Evolutionary conservation across 257 asterid species (phyloP).

Genomic region (Jasminum sambac): DNA sequence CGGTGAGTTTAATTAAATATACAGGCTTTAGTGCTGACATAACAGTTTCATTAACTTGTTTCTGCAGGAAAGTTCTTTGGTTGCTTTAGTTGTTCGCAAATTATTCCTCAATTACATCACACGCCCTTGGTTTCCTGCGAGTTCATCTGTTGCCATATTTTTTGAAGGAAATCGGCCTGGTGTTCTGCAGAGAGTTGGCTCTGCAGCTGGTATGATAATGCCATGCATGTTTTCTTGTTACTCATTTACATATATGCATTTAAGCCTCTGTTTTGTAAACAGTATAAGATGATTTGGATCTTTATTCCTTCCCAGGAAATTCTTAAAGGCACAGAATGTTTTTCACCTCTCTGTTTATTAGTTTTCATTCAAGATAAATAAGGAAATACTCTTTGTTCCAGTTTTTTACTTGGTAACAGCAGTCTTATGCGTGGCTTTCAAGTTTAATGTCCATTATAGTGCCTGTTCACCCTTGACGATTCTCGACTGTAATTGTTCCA

Average conservation of each 20-base stretch:
- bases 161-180: constrained; percentile 75
- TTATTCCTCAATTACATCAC: constrained; percentile 74
- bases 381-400: background rate
- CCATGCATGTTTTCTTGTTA: constrained; percentile 7
- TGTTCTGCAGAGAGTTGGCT: constrained; percentile 84
- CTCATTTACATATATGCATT: constrained; percentile 13
- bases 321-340: constrained; percentile 11
- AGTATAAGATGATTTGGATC: background rate
- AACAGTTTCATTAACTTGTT: constrained; percentile 22
- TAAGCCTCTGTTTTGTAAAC: background rate
- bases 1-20: constrained; percentile 15
- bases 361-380: constrained; percentile 5
- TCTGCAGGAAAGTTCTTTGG: constrained; percentile 74
- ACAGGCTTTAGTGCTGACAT: constrained; percentile 11
- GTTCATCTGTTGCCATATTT: constrained; percentile 54
- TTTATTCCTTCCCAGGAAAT: constrained; percentile 7
- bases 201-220: constrained; percentile 78
- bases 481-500: no score
- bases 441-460: background rate
- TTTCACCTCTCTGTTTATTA: background rate
- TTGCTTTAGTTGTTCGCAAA: constrained; percentile 59
- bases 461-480: background rate
- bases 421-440: background rate
- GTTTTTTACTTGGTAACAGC: constrained; percentile 21
- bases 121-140: constrained; percentile 52